Conservation (phyloP, 2,329 filamentous ascomycete species). For the Huntiella omanensis region DNA sequence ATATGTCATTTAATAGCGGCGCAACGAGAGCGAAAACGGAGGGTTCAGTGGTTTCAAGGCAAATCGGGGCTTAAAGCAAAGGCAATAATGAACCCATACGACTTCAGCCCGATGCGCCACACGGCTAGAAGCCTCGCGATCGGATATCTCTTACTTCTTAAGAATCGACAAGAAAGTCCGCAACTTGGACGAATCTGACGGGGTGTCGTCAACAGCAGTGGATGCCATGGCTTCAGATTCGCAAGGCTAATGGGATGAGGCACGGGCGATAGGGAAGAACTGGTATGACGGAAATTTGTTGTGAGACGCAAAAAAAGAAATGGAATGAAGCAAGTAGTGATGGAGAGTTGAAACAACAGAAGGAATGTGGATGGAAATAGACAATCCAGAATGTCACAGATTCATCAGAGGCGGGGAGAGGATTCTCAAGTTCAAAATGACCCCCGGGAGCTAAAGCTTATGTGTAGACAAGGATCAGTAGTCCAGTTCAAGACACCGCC, state of each 20-base stretch:
- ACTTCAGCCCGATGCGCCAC: no score
- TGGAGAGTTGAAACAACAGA: neutral
- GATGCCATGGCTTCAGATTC: conserved; percentile 6
- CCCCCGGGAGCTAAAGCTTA: neutral
- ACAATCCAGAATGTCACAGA: no score
- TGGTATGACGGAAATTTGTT: neutral
- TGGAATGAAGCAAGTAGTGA: neutral
- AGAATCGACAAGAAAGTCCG: conserved; percentile 10
- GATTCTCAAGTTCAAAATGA: conserved; percentile 4
- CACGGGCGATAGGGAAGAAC: neutral
- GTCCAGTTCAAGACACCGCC: conserved; percentile 6
- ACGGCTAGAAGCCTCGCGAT: neutral
- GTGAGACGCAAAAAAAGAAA: neutral
- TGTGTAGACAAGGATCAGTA: neutral
- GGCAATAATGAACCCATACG: no score
- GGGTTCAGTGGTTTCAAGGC: neutral
- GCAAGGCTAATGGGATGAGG: no score
- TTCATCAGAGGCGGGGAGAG: conserved; percentile 2
- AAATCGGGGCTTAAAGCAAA: no score
- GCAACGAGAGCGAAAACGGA: neutral
- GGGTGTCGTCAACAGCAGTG: conserved; percentile 8
- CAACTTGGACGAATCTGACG: conserved; percentile 9
- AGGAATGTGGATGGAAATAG: neutral
- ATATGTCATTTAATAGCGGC: neutral
- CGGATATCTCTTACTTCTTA: conserved; percentile 10